A percentile compares a stretch with the other conserved stretches of the same genome.
Conservation (phyloP, 139 green algal species). For the Asterochloris sp. region DNA sequence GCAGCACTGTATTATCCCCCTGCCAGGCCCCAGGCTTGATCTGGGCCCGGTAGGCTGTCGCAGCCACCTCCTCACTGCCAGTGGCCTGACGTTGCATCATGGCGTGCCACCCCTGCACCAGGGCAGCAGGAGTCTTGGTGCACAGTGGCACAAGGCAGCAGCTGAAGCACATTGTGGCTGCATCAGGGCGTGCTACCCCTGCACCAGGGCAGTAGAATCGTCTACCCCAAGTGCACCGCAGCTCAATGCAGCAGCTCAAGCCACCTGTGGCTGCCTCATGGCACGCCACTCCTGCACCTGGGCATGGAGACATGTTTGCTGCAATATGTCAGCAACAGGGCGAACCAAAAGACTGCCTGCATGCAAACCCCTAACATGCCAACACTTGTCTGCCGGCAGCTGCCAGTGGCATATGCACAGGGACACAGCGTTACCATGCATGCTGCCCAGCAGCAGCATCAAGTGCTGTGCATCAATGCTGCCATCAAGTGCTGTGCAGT, state of each 20-base stretch:
- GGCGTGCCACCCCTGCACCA: conserved; percentile 7
- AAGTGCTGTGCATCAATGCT: background rate
- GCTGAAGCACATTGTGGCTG: no score
- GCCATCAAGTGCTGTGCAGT: background rate
- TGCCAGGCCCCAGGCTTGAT: conserved; percentile 16
- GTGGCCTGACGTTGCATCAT: conserved; percentile 18
- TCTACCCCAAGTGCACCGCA: background rate
- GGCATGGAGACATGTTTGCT: background rate
- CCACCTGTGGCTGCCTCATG: background rate
- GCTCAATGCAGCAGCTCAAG: no score
- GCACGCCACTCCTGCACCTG: background rate
- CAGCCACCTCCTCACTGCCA: conserved; percentile 10
- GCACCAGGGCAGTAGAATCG: background rate
- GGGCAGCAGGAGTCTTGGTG: background rate
- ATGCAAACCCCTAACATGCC: background rate
- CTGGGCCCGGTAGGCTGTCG: conserved; percentile 1
- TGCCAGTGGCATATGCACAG: background rate
- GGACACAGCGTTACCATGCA: background rate
- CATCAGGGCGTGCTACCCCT: background rate
- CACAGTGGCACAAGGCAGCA: no score
- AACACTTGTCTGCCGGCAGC: background rate
- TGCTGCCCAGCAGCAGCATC: background rate
- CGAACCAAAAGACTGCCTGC: background rate
- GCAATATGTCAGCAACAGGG: background rate
- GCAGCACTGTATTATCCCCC: conserved; percentile 8